Evolutionary conservation across 441 rosid genomes (phyloP).

Genomic region (Metrosideros polymorpha): DNA sequence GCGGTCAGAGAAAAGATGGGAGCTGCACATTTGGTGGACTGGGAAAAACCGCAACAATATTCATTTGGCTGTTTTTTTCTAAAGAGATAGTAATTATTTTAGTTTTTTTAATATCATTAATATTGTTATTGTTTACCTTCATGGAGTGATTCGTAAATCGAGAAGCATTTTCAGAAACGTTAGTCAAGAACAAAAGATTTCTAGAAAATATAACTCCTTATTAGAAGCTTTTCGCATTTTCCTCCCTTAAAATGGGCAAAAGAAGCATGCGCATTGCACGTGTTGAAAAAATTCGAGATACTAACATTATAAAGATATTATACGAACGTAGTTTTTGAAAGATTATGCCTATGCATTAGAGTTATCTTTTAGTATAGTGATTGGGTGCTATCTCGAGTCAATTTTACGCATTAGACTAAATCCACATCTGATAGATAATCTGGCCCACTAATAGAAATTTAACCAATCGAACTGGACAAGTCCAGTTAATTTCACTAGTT

Average conservation of each 20-base stretch:
- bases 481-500: neutral
- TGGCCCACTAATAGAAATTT: fast-evolving
- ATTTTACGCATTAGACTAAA: neutral
- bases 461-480: neutral
- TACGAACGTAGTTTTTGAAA: neutral
- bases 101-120: neutral
- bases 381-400: fast-evolving
- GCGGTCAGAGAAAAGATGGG: neutral
- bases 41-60: neutral
- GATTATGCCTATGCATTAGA: fast-evolving
- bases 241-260: neutral
- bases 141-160: no score
- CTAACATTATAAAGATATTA: neutral
- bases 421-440: neutral
- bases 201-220: neutral
- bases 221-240: neutral
- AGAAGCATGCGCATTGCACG: neutral
- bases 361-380: neutral
- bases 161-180: neutral
- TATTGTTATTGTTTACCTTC: neutral
- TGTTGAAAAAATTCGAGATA: neutral
- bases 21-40: neutral
- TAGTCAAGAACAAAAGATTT: neutral
- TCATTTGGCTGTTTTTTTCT: neutral
- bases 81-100: neutral